Conservation (phyloP, 176 grass and related monocot genomes). For the Microstegium vimineum region DNA sequence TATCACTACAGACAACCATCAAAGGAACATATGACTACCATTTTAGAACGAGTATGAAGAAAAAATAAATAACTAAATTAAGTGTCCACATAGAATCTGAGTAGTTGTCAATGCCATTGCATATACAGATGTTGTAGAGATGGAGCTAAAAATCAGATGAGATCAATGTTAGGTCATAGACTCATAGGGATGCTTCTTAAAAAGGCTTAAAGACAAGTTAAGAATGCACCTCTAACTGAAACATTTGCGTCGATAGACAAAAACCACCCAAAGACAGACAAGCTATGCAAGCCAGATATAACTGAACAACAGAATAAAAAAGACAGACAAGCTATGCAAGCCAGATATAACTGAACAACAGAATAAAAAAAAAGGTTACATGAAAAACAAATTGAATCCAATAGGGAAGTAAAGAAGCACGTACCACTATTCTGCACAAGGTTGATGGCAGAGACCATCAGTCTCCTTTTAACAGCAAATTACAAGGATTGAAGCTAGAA, state of each 20-base stretch:
- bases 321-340: neutral
- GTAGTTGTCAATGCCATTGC: neutral
- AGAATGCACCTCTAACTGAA: neutral
- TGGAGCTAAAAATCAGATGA: slow-evolving; percentile 13
- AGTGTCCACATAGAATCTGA: neutral
- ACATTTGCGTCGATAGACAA: neutral
- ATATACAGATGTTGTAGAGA: neutral
- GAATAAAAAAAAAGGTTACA: neutral
- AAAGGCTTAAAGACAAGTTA: neutral
- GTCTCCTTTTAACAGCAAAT: slow-evolving; percentile 14
- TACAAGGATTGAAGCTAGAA: slow-evolving; percentile 21
- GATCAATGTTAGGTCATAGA: neutral
- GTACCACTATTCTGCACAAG: slow-evolving; percentile 4
- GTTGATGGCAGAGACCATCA: slow-evolving; percentile 13
- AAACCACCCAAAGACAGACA: too few species aligned
- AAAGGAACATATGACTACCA: neutral
- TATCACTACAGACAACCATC: neutral
- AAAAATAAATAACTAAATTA: neutral
- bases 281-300: too few species aligned
- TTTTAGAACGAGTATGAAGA: neutral
- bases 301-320: too few species aligned
- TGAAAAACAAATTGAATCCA: neutral
- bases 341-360: neutral
- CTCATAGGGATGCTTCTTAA: neutral
- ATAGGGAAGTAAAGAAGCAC: slow-evolving; percentile 13